Evolutionary conservation across 2,329 filamentous ascomycete species (phyloP).

Genomic region (Aspergillus fumigatiaffinis): DNA sequence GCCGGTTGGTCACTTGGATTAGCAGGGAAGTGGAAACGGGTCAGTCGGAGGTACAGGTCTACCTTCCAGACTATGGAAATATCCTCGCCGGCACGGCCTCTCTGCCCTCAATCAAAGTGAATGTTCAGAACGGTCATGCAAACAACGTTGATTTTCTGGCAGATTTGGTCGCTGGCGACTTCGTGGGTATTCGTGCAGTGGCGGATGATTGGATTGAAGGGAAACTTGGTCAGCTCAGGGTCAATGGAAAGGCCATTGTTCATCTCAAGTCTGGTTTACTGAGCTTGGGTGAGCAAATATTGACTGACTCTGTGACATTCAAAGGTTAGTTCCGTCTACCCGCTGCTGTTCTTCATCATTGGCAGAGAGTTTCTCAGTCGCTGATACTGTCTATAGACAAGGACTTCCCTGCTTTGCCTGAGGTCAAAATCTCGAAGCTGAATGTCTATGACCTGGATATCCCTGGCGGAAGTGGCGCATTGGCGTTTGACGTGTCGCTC

Average conservation of each 20-base stretch:
- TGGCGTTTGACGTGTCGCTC: constrained; percentile 76
- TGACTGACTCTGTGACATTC: constrained; percentile 73
- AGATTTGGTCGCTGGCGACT: constrained; percentile 70
- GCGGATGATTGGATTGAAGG: constrained; percentile 88
- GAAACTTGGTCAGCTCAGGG: constrained; percentile 63
- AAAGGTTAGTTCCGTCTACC: constrained; percentile 66
- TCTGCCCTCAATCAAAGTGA: constrained; percentile 71
- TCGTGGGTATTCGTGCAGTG: constrained; percentile 71
- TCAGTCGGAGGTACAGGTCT: constrained; percentile 68
- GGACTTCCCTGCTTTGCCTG: constrained; percentile 71
- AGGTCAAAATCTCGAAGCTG: constrained; percentile 76
- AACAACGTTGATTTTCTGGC: constrained; percentile 77
- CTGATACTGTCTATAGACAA: constrained; percentile 39
- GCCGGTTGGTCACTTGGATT: constrained; percentile 74
- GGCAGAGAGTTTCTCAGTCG: constrained; percentile 16
- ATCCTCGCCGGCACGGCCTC: constrained; percentile 71
- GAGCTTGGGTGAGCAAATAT: constrained; percentile 68
- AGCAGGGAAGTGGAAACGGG: constrained; percentile 71
- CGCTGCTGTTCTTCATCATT: constrained; percentile 34
- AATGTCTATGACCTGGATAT: constrained; percentile 69
- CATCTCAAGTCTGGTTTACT: constrained; percentile 75
- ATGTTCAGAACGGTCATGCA: constrained; percentile 70
- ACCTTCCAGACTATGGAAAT: constrained; percentile 77
- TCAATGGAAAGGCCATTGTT: constrained; percentile 71
- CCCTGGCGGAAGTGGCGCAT: constrained; percentile 56